Evolutionary conservation across 2,329 filamentous ascomycete genomes (phyloP), one percentile per base, ranked within the genome.

Genomic region (Talaromyces piceae): DNA sequence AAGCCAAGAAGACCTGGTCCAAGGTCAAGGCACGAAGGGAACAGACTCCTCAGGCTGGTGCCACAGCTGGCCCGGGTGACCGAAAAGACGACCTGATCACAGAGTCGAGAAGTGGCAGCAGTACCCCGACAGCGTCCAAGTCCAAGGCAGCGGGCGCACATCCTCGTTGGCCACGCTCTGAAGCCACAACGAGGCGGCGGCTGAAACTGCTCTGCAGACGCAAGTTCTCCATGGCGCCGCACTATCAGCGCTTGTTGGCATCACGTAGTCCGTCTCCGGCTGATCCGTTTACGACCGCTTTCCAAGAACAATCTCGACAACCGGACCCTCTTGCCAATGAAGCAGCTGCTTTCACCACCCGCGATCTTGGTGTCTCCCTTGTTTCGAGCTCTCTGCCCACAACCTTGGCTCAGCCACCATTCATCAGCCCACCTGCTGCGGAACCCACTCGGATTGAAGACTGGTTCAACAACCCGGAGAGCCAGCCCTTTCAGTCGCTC

Each of bases 231-330:
- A 77, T 84, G 46, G 77, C 80, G 30, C 79, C 81, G 18, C 80
- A 84, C 59, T 84, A 84, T 61, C 79, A 83, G 61, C 76, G 82
- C 54, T 72, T 84, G 58, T 70, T 84, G 55, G 74, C 77, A 55
- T 78, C 75, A 31, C 73, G 80, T 48, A 84, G 78, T 50, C 81
- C 82, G 9, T 83, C 81, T 22, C 81, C 81, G 2, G 74, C 80
- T 58, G 69, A 74, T 41, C 62, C 68, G 41, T 62, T 68, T 28
- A 59, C 65, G 13, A 61, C 57, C 16, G 60, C 67, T 7, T 62
- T 68, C 11, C 50, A 28, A 31, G 51, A 46, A 39, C 50, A 22
- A 27, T 23, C 26, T 30, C 30, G 23, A 43, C 41, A 20, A 46
- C 7, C 20, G 45, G 41, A 20, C 6, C 23, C 39, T 16, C 31